phyloP scores from a whole-genome alignment of 2,329 filamentous ascomycete species.

The Cercospora sp. region DNA sequence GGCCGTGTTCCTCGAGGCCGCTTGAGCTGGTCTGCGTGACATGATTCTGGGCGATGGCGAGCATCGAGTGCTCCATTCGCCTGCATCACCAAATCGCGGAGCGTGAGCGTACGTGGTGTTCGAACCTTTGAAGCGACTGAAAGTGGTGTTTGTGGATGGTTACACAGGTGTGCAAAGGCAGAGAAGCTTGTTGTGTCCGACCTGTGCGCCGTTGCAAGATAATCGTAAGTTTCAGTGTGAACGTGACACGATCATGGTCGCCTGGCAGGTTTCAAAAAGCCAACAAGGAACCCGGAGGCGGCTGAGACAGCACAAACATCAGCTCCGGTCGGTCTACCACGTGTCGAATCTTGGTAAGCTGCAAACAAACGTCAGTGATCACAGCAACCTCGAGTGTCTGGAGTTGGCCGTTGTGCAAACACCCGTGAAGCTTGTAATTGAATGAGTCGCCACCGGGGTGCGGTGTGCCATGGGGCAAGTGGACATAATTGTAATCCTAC shows the following conservation, averaged over 20 bases:
- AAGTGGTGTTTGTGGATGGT: neutral
- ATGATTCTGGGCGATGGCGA: slow-evolving; percentile 1
- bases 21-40: neutral
- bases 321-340: neutral
- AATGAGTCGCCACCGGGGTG: neutral
- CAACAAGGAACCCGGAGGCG: neutral
- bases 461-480: neutral
- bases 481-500: neutral
- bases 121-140: neutral
- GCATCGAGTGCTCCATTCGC: slow-evolving; percentile 2
- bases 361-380: slow-evolving; percentile 8
- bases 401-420: neutral
- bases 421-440: neutral
- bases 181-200: neutral
- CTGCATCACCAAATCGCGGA: neutral
- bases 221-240: neutral
- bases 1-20: slow-evolving; percentile 14
- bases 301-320: slow-evolving; percentile 5
- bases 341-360: slow-evolving; percentile 10
- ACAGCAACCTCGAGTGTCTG: neutral
- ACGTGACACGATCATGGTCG: slow-evolving; percentile 5
- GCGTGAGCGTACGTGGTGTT: neutral
- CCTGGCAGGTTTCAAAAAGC: slow-evolving; percentile 2
- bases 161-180: neutral
- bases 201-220: neutral